Evolutionary conservation across 2,329 filamentous ascomycete species (phyloP).

Genomic region (Chaetomiaceae sp.): DNA sequence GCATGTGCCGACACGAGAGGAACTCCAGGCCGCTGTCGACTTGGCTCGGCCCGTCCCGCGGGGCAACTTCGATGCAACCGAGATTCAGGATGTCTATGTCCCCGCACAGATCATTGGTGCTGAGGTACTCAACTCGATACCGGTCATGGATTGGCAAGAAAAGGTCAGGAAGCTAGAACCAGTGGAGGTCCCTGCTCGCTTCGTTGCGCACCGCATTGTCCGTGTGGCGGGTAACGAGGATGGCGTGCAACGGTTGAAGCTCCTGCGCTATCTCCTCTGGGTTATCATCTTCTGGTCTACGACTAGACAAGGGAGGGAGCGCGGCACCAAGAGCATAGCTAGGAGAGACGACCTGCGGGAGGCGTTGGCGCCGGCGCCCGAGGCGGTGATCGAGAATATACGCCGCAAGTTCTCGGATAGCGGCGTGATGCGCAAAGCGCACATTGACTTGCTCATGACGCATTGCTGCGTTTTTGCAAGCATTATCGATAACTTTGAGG

Average conservation of each 20-base stretch:
- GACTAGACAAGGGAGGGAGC: conserved; percentile 43
- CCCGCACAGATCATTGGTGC: conserved; percentile 61
- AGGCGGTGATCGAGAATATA: conserved; percentile 61
- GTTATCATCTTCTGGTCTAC: conserved; percentile 51
- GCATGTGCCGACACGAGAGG: conserved; percentile 62
- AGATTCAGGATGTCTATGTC: conserved; percentile 69
- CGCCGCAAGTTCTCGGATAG: conserved; percentile 64
- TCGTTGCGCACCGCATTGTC: conserved; percentile 60
- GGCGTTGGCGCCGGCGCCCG: conserved; percentile 53
- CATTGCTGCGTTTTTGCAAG: conserved; percentile 68
- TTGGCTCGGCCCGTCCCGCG: conserved; percentile 68
- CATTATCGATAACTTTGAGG: conserved; percentile 68
- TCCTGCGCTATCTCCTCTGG: conserved; percentile 57
- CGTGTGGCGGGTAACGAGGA: conserved; percentile 50
- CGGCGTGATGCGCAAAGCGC: conserved; percentile 64
- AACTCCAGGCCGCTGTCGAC: conserved; percentile 61
- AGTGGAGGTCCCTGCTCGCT: conserved; percentile 56
- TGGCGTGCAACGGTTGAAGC: conserved; percentile 49
- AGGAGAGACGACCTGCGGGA: conserved; percentile 58
- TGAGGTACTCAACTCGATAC: conserved; percentile 63
- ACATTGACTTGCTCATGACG: conserved; percentile 66
- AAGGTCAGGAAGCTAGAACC: conserved; percentile 54
- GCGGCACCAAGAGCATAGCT: conserved; percentile 50
- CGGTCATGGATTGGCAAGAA: conserved; percentile 71
- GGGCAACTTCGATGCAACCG: conserved; percentile 62